A percentile compares a stretch with the other conserved stretches of the same genome.
Evolutionary conservation across 306 rosid species (phyloP).

Genomic region (Acacia acuminata): DNA sequence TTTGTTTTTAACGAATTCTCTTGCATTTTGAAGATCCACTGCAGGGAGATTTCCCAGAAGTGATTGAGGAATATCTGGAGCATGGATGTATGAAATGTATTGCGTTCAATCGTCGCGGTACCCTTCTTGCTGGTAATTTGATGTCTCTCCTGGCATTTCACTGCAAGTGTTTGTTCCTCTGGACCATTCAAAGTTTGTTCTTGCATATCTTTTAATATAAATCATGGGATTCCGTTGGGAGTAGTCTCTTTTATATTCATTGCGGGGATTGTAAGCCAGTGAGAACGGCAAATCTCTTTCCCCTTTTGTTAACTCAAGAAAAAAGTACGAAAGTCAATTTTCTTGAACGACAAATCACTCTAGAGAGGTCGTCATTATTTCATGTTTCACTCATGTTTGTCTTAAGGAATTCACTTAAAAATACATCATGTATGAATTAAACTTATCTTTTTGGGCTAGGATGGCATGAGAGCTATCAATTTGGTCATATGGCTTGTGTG

Average conservation of each 20-base stretch:
- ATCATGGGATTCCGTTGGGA: neutral
- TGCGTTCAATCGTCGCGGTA: slow-evolving; percentile 93
- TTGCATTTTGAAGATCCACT: slow-evolving; percentile 33
- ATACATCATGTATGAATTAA: neutral
- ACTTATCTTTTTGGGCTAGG: neutral
- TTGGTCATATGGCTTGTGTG: neutral
- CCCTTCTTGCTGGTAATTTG: slow-evolving; percentile 87
- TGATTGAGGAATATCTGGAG: slow-evolving; percentile 93
- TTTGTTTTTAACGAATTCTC: neutral
- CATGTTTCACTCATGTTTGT: neutral
- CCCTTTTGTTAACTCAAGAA: neutral
- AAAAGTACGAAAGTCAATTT: neutral
- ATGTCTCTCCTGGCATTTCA: neutral
- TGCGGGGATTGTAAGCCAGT: neutral
- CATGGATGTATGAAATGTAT: slow-evolving; percentile 92
- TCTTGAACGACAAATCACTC: neutral
- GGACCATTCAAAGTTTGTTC: neutral
- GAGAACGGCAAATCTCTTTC: neutral
- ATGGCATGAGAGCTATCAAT: neutral
- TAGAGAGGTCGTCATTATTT: neutral
- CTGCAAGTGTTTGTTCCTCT: neutral
- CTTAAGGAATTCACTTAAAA: neutral
- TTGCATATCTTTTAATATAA: slow-evolving; percentile 5
- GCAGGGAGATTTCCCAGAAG: slow-evolving; percentile 98
- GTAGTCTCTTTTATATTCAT: neutral